Evolutionary conservation across 2,329 filamentous ascomycete species (phyloP).

Genomic region (Polychaeton citri): DNA sequence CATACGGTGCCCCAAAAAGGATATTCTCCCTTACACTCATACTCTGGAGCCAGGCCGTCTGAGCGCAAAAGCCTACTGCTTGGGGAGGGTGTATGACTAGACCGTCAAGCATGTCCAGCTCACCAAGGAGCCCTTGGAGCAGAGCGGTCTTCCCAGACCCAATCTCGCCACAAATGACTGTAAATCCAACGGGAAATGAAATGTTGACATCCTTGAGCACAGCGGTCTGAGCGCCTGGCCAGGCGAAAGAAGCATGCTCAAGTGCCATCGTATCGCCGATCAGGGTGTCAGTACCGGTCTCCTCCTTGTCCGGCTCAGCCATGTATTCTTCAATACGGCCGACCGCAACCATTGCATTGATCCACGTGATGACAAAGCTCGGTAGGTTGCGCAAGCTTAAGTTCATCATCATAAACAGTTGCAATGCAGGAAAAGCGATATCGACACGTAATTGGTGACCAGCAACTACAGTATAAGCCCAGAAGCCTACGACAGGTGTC

Average conservation of each 20-base stretch:
- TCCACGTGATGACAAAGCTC: constrained; percentile 56
- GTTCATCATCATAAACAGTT: constrained; percentile 67
- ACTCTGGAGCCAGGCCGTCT: constrained; percentile 55
- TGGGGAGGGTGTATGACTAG: constrained; percentile 40
- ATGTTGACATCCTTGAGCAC: constrained; percentile 43
- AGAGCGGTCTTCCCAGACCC: constrained; percentile 51
- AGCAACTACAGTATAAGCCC: constrained; percentile 62
- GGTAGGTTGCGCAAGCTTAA: constrained; percentile 62
- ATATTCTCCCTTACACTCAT: constrained; percentile 60
- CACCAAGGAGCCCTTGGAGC: constrained; percentile 45
- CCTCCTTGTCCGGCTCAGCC: constrained; percentile 60
- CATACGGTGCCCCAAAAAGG: constrained; percentile 51
- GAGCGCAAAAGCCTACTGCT: constrained; percentile 50
- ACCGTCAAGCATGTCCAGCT: constrained; percentile 41
- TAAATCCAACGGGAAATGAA: constrained; percentile 43
- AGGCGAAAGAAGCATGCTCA: constrained; percentile 57
- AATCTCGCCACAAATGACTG: constrained; percentile 50
- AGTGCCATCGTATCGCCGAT: constrained; percentile 33
- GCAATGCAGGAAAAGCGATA: constrained; percentile 73
- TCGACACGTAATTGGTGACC: constrained; percentile 59
- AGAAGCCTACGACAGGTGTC: constrained; percentile 71
- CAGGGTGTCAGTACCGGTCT: constrained; percentile 23
- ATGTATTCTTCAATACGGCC: constrained; percentile 76
- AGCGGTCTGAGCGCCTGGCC: constrained; percentile 53
- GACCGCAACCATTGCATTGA: constrained; percentile 75